phyloP scores from a whole-genome alignment of 257 asterid genomes.

The Jacaranda copaia region DNA sequence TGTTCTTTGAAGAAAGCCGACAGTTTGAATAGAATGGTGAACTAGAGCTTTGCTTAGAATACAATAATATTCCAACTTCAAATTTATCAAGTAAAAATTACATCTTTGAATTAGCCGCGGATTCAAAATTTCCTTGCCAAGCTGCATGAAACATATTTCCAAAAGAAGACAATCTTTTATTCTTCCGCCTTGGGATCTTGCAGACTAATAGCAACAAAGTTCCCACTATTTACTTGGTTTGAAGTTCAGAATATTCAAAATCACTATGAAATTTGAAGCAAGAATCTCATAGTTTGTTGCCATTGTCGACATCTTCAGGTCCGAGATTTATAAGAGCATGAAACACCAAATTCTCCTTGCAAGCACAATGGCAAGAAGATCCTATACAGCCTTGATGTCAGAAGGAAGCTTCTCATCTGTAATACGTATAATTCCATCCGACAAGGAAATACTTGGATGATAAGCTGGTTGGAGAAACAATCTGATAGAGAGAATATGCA shows the following conservation, averaged over 20 bases:
- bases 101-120: too few species aligned
- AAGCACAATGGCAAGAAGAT: constrained; percentile 20
- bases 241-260: not conserved
- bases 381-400: not conserved
- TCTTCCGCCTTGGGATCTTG: too few species aligned
- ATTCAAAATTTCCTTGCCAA: too few species aligned
- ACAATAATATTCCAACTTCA: too few species aligned
- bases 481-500: constrained; percentile 15
- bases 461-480: constrained; percentile 4
- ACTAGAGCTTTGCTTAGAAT: too few species aligned
- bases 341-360: constrained; percentile 10
- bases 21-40: too few species aligned
- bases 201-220: too few species aligned
- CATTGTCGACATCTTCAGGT: constrained; percentile 30
- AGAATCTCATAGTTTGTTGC: constrained; percentile 22
- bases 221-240: too few species aligned
- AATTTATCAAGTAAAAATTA: too few species aligned
- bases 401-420: constrained; percentile 15
- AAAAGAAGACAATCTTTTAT: too few species aligned
- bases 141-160: too few species aligned
- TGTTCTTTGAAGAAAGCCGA: too few species aligned
- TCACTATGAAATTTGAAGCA: not conserved
- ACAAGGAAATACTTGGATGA: constrained; percentile 32
- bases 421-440: constrained; percentile 1
- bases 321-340: not conserved